Evolutionary conservation across 441 rosid genomes (phyloP), one percentile per base, ranked within the genome.

Genomic region (Brassica hybrid): DNA sequence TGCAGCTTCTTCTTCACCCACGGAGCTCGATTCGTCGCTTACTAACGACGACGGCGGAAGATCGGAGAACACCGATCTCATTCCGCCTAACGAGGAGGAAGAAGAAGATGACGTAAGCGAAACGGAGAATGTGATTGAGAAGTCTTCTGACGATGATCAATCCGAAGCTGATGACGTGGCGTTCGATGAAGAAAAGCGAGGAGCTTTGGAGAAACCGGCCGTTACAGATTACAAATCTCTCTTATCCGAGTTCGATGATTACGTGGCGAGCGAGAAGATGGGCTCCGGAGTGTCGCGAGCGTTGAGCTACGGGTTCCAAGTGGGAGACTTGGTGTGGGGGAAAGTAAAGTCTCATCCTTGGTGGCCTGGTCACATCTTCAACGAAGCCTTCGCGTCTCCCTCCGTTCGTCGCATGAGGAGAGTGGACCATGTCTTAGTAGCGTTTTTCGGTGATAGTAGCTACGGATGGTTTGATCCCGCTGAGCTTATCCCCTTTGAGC

Each of bases 301-400:
- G 1, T 76, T 86, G 84, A 90, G 87, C 71, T 90, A 85, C 73
- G 98, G 97, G 1, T 88, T 93, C 80, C 87, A 90, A 74, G 89
- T 95, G n/a, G 98, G 99, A 41, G 98, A 93, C 83, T 84, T 95
- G 97, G 97, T 95, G 45, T 95, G 99, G 99, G 99, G 97, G 19
- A 91, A 93, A 75, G 99, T 95, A 62, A 95, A 95, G 85, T 95
- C 99, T 19, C 99, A 95, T 79, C 99, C 99, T 0, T 93, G 96
- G 95, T 95, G 99, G 98, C 99, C 99, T 0, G 99, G 99, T 41
- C 99, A 93, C 77, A 95, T 95, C 66, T 95, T 93, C 50, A 93
- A 90, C 61, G 96, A 95, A 78, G 90, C 85, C 9, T 88, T 95
- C 85, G 98, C 96, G 0, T 48, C 97, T 8, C 76, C 92, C n/a